Percentiles rank a stretch among this genome's conserved stretches.
phyloP scores from a whole-genome alignment of 164 flowering plant genomes.

The Amborella trichopoda region DNA sequence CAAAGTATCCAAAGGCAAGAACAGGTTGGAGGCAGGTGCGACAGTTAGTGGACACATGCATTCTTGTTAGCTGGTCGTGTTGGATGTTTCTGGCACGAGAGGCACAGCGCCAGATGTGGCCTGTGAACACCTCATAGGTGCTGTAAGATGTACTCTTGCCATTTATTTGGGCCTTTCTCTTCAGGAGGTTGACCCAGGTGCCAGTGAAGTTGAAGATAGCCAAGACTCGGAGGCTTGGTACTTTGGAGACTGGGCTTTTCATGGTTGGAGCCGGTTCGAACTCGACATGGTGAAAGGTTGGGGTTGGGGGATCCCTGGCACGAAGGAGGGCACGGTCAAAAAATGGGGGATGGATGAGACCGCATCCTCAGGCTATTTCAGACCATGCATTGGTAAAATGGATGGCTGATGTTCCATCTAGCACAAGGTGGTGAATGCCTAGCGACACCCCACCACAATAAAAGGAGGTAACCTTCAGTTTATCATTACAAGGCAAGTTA shows the following conservation, averaged over 20 bases:
- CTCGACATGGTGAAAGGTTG: constrained; percentile 45
- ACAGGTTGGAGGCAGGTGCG: constrained; percentile 17
- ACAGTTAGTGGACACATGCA: constrained; percentile 9
- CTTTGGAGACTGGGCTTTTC: constrained; percentile 20
- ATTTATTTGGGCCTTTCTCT: constrained; percentile 33
- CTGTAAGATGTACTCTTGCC: constrained; percentile 23
- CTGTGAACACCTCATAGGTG: constrained; percentile 14
- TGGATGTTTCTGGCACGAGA: constrained; percentile 16
- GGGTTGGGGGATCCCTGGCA: constrained; percentile 47
- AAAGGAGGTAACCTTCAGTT: constrained; percentile 17
- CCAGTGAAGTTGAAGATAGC: constrained; percentile 39
- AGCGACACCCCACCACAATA: constrained; percentile 36
- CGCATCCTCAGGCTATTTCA: constrained; percentile 49
- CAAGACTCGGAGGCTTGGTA: constrained; percentile 16
- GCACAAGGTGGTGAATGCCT: constrained; percentile 67
- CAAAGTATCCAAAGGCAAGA: constrained; percentile 16
- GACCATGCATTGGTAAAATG: constrained; percentile 66
- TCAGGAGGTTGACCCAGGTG: constrained; percentile 34
- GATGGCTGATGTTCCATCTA: constrained; percentile 56
- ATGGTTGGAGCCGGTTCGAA: constrained; percentile 47
- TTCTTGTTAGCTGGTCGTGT: constrained; percentile 8
- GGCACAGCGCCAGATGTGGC: constrained; percentile 29
- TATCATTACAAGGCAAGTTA: no score
- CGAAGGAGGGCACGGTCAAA: constrained; percentile 49
- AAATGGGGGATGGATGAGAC: constrained; percentile 35